These are phyloP conservation scores for Ramaria sp. DNA, from an alignment of 768 basidiomycete species.

Conservation along the genomic window DNA sequence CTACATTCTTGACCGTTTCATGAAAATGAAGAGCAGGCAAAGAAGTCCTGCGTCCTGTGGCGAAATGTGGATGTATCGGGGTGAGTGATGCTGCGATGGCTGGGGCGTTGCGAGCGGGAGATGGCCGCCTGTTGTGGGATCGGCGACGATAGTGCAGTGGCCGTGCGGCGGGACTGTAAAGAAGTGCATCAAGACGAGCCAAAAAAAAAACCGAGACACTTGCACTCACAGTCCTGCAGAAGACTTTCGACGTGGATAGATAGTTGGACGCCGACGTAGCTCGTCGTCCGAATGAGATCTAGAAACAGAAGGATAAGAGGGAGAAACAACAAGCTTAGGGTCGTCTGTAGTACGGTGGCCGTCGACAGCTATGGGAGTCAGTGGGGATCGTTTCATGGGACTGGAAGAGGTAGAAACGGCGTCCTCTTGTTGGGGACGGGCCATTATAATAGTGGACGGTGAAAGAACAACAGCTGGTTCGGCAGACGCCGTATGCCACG, in stretches of 20 bases:
- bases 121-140: background rate
- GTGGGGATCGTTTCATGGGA: background rate
- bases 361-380: conserved; percentile 3
- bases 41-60: conserved; percentile 2
- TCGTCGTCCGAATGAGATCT: conserved; percentile 9
- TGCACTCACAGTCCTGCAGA: conserved; percentile 2
- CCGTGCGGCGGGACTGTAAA: background rate
- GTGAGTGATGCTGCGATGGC: background rate
- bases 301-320: background rate
- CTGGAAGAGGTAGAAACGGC: background rate
- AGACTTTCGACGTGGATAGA: conserved; percentile 6
- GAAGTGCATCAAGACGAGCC: background rate
- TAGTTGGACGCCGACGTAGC: background rate
- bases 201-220: background rate
- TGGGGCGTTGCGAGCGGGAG: conserved; percentile 4
- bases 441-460: background rate
- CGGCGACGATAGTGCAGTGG: conserved; percentile 3
- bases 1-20: background rate
- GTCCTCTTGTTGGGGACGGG: background rate
- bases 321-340: background rate
- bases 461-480: conserved; percentile 3
- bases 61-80: background rate
- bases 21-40: conserved; percentile 6
- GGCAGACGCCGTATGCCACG: conserved; percentile 6
- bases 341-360: background rate